Conservation (phyloP, 2,329 filamentous ascomycete species). For the Xylogone sp. region DNA sequence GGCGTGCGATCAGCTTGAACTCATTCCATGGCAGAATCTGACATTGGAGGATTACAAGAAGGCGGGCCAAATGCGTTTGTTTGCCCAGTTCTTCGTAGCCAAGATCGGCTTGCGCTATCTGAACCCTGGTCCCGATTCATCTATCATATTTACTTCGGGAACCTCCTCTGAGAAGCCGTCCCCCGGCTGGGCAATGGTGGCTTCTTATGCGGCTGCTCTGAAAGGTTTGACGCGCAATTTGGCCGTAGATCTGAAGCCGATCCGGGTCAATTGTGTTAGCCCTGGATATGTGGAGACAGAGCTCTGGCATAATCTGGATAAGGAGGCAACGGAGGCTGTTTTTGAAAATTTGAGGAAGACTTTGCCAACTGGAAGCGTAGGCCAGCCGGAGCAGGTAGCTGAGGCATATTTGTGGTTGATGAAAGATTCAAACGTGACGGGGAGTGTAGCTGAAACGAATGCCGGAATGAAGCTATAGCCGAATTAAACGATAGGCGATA, state of each 20-base stretch:
- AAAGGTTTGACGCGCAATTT: slow-evolving; percentile 51
- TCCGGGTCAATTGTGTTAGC: slow-evolving; percentile 59
- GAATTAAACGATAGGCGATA: too few relatives aligned
- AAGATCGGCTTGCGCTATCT: not conserved
- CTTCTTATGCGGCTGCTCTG: slow-evolving; percentile 44
- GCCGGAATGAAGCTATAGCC: too few relatives aligned
- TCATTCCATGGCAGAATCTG: not conserved
- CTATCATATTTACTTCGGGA: slow-evolving; percentile 7
- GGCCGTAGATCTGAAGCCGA: slow-evolving; percentile 58
- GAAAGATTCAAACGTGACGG: too few relatives aligned
- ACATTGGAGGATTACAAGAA: not conserved
- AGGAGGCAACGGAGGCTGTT: slow-evolving; percentile 19
- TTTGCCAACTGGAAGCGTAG: slow-evolving; percentile 11
- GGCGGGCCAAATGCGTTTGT: not conserved
- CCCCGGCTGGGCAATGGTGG: slow-evolving; percentile 42
- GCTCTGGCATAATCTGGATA: slow-evolving; percentile 24
- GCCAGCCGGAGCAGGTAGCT: slow-evolving; percentile 31
- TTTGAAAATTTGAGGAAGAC: slow-evolving; percentile 19
- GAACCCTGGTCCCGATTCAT: not conserved
- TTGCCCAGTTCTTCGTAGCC: not conserved
- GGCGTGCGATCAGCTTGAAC: slow-evolving; percentile 23
- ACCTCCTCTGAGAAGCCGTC: slow-evolving; percentile 11
- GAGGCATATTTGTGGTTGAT: slow-evolving; percentile 38
- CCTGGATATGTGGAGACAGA: slow-evolving; percentile 52
- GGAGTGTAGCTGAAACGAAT: too few relatives aligned